A percentile compares a stretch with the other conserved stretches of the same genome.
Evolutionary conservation across 129 eudicot species (phyloP).

Genomic region (Gnaphalium uliginosum): DNA sequence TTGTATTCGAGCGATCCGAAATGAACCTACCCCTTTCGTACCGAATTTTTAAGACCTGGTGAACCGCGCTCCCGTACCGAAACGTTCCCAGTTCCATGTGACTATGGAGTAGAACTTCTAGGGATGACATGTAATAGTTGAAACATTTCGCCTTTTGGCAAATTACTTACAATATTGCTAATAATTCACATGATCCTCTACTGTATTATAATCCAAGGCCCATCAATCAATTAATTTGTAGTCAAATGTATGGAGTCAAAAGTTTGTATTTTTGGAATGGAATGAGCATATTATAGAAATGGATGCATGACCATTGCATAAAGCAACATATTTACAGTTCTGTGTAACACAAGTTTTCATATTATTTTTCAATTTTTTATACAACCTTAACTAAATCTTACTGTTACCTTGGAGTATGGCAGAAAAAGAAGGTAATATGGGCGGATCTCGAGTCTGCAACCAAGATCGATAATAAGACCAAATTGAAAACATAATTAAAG

Average conservation of each 20-base stretch:
- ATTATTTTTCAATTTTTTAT: not conserved
- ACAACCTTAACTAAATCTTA: constrained; percentile 1
- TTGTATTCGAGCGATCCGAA: too few relatives aligned
- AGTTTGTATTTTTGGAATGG: not conserved
- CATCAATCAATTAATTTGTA: constrained; percentile 12
- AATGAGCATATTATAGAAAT: not conserved
- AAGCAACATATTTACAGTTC: not conserved
- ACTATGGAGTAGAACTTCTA: not conserved
- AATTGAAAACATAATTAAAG: not conserved
- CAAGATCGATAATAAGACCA: constrained; percentile 24
- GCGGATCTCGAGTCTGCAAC: constrained; percentile 42
- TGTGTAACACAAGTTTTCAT: constrained; percentile 8
- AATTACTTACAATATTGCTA: not conserved
- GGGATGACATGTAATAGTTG: not conserved
- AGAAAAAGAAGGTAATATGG: constrained; percentile 37
- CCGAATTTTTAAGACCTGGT: too few relatives aligned
- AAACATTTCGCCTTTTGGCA: not conserved
- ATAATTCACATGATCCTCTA: not conserved
- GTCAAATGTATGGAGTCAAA: constrained; percentile 1
- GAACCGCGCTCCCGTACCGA: too few relatives aligned
- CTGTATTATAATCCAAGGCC: not conserved
- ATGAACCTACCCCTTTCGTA: too few relatives aligned
- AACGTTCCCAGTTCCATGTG: too few relatives aligned
- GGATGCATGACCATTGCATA: constrained; percentile 2
- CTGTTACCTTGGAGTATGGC: constrained; percentile 34